Evolutionary conservation across 345 rosid genomes (phyloP), one percentile per base, ranked within the genome.

Genomic region (Bruguiera sexangula): DNA sequence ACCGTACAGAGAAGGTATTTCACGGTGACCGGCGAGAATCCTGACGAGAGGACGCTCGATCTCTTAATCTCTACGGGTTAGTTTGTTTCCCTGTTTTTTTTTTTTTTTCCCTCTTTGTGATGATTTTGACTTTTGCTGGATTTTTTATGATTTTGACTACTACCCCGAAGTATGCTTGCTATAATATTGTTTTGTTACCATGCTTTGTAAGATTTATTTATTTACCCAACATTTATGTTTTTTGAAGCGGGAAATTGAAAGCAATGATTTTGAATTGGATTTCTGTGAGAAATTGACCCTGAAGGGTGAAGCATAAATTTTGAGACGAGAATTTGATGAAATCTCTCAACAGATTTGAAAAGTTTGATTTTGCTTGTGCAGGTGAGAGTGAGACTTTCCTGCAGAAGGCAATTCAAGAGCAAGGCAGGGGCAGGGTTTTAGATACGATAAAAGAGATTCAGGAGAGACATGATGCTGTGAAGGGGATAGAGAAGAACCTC

Each of bases 11-110:
- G 99, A 66, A 83, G 99, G 79, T 96, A 87, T 61, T 90, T 82
- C 52, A 96, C 98, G 1, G 97, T 92, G 67, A 89, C 98, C 43
- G 99, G 98, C 29, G 97, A 92, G 78, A 88, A 92, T 72, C 98
- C 98, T 0, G 96, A 92, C 46, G 99, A 92, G 60, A 66, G 55
- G 73, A 83, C 87, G 1, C 78, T 96, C 1, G 98, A 96, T 84
- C 86, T 79, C 24, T 75, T 95, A 68, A 95, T 95, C 72, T 92
- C 99, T 16, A 95, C 98, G 21, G 99, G 99, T 92, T 31, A 50
- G 76, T 56, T 54, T 27, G 22, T 20, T 10, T 22, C 16, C 5
- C 22, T 24, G 9, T 21, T 4, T 55, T 55, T 7, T n/a, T 3
- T 30, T 11, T 5, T 8, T 2, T 16, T 27, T 1, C 27, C 29